These are phyloP conservation scores for Crucibulum laeve DNA, from an alignment of 768 basidiomycete genomes.

Conservation along the genomic window DNA sequence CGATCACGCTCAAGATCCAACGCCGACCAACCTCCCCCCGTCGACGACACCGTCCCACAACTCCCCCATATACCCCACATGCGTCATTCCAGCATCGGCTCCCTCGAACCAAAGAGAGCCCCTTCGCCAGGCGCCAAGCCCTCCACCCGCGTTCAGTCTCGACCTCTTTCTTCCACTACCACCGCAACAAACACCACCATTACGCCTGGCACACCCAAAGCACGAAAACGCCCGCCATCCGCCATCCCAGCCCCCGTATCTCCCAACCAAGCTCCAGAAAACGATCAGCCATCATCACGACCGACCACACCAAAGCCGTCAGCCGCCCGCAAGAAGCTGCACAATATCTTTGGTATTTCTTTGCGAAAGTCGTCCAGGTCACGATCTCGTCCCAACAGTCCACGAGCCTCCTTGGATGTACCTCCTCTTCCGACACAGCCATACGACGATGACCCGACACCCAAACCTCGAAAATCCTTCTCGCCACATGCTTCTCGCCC, in stretches of 20 bases:
- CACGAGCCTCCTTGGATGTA: slow-evolving; percentile 16
- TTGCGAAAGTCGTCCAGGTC: slow-evolving; percentile 34
- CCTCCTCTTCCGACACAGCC: slow-evolving; percentile 10
- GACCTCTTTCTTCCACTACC: slow-evolving; percentile 65
- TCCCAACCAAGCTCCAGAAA: slow-evolving; percentile 6
- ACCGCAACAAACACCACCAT: slow-evolving; percentile 59
- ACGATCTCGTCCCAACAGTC: slow-evolving; percentile 24
- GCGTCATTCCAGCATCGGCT: slow-evolving; percentile 8
- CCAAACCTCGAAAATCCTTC: slow-evolving; percentile 22
- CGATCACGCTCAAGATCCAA: slow-evolving; percentile 59
- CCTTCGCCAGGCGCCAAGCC: slow-evolving; percentile 38
- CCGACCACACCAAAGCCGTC: slow-evolving; percentile 31
- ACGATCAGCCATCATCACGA: slow-evolving; percentile 12
- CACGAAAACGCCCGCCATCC: slow-evolving; percentile 21
- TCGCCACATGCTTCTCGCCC: slow-evolving; percentile 17
- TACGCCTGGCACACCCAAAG: slow-evolving; percentile 50
- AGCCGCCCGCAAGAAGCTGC: slow-evolving; percentile 33
- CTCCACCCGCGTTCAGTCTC: slow-evolving; percentile 43
- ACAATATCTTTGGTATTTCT: slow-evolving; percentile 42
- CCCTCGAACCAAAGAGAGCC: slow-evolving; percentile 10
- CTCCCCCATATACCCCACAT: slow-evolving; percentile 7
- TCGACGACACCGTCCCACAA: slow-evolving; percentile 15
- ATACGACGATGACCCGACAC: slow-evolving; percentile 16
- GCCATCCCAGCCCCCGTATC: slow-evolving; percentile 19
- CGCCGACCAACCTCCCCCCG: slow-evolving; percentile 11